phyloP scores from a whole-genome alignment of 495 filamentous ascomycete species.

The Trypethelium eluteriae region DNA sequence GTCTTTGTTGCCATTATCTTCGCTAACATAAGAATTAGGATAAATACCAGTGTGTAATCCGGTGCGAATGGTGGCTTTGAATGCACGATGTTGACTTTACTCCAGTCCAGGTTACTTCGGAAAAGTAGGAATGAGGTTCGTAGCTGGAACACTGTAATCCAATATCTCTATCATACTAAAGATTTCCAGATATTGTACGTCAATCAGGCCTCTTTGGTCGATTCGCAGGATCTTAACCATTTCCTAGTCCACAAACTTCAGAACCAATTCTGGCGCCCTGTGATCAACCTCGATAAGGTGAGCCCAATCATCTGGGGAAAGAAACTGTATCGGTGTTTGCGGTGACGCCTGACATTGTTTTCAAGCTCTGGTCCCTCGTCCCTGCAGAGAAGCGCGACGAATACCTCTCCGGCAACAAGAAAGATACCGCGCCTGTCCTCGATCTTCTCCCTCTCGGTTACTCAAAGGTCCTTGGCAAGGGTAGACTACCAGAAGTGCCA shows the following conservation, averaged over 20 bases:
- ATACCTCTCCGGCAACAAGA: conserved; percentile 64
- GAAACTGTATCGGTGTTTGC: conserved; percentile 16
- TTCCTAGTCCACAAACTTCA: conserved; percentile 77
- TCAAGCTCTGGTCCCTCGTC: conserved; percentile 72
- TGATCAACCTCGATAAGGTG: conserved; percentile 88
- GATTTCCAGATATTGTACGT: no score
- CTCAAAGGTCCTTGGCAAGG: conserved; percentile 91
- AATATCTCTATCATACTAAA: no score
- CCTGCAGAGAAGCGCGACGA: conserved; percentile 75
- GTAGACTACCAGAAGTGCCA: conserved; percentile 75
- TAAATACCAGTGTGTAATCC: no score
- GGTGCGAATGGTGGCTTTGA: no score
- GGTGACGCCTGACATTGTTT: conserved; percentile 7
- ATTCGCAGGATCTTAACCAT: no score
- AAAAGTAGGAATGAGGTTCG: conserved; percentile 81
- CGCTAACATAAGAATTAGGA: no score
- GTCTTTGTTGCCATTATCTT: no score
- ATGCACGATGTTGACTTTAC: no score
- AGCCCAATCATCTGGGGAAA: conserved; percentile 17
- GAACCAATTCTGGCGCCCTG: conserved; percentile 88
- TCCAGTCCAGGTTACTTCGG: conserved; percentile 70
- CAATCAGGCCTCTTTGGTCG: no score
- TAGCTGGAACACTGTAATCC: no score
- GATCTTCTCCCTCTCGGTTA: conserved; percentile 88
- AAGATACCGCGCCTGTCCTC: conserved; percentile 80